A percentile compares a stretch with the other conserved stretches of the same genome.
These are phyloP conservation scores for Pisolithus orientalis DNA, from an alignment of 768 basidiomycete genomes.

Conservation along the genomic window DNA sequence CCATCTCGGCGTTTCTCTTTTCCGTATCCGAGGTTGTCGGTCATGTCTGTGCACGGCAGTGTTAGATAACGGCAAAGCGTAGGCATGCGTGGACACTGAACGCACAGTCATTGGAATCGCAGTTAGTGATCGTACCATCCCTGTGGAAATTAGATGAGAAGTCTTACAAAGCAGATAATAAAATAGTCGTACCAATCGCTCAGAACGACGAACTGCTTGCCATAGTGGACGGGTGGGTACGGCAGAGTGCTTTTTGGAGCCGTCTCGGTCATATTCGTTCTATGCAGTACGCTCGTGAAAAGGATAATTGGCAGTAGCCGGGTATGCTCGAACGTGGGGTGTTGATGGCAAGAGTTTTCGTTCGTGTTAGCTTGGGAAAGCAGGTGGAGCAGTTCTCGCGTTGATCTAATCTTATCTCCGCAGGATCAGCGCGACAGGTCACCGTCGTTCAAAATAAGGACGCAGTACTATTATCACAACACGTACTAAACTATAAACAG, in stretches of 20 bases:
- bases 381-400: neutral
- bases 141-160: constrained; percentile 29
- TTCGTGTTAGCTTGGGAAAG: neutral
- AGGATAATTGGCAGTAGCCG: too few relatives aligned
- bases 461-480: constrained; percentile 4
- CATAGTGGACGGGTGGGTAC: constrained; percentile 72
- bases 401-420: neutral
- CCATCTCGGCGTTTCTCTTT: neutral
- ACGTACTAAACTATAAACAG: neutral
- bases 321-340: too few relatives aligned
- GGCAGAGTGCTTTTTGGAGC: constrained; percentile 55
- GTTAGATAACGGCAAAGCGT: neutral
- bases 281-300: too few relatives aligned
- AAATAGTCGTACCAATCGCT: constrained; percentile 75
- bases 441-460: neutral
- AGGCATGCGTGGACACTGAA: neutral
- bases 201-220: constrained; percentile 64
- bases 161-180: neutral
- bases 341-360: neutral
- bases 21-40: constrained; percentile 76
- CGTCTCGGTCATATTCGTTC: neutral
- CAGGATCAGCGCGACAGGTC: neutral
- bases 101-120: constrained; percentile 90
- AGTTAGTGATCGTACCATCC: constrained; percentile 92
- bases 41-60: constrained; percentile 52